Percentiles rank a stretch among this genome's conserved stretches.
These are phyloP conservation scores for Cydonia oblonga DNA, from an alignment of 331 rosid species.

Conservation along the genomic window DNA sequence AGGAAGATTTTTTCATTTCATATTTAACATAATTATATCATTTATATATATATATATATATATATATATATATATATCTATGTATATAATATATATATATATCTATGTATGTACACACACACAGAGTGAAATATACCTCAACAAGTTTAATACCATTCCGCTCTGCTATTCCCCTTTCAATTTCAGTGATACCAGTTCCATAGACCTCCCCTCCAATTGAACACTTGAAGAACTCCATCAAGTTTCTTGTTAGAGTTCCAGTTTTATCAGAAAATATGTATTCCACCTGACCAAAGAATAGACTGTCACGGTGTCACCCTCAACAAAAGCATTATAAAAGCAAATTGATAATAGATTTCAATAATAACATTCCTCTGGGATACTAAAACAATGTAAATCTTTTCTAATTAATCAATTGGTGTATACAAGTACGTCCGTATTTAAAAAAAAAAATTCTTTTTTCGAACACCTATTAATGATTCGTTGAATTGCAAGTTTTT, in stretches of 20 bases:
- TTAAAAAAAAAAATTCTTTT: too few species aligned
- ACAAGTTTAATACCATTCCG: conserved; percentile 58
- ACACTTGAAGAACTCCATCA: conserved; percentile 98
- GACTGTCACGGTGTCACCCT: conserved; percentile 3
- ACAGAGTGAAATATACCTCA: conserved; percentile 14
- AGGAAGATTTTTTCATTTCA: too few species aligned
- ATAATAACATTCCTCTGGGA: neutral
- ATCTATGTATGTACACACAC: neutral
- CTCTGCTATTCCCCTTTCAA: conserved; percentile 74
- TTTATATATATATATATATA: too few species aligned
- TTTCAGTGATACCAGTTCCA: conserved; percentile 84
- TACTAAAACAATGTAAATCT: neutral
- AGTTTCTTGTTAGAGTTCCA: conserved; percentile 89
- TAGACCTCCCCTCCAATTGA: conserved; percentile 83
- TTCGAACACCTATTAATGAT: too few species aligned
- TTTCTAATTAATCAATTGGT: too few species aligned
- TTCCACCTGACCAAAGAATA: conserved; percentile 55
- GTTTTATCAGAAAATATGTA: conserved; percentile 97
- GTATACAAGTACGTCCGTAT: too few species aligned
- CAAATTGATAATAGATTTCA: conserved; percentile 1
- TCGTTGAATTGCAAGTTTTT: neutral
- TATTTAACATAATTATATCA: too few species aligned
- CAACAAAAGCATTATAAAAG: conserved; percentile 1
- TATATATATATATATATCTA: too few species aligned
- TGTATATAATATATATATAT: too few species aligned